Evolutionary conservation across 2,329 filamentous ascomycete genomes (phyloP), one percentile per base, ranked within the genome.

Genomic region (Rutstroemia sp.): DNA sequence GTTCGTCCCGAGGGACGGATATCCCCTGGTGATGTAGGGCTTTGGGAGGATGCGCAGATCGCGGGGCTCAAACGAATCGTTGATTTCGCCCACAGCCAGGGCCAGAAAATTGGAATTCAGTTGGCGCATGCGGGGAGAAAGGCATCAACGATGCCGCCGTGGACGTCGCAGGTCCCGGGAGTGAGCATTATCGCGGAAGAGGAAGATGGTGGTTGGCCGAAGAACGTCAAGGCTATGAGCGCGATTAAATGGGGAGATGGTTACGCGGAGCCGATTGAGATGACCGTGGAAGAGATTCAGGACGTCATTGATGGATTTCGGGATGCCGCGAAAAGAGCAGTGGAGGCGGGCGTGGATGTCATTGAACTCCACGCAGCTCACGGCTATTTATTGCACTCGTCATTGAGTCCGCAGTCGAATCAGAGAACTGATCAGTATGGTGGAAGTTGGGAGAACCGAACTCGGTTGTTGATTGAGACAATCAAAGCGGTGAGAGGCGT

Each of bases 21-120:
- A 74, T 87, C 88, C 0, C 89, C 90, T 1, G 78, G 92, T 69
- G 88, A 92, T 69, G 73, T 75, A 12, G 90, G 92, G 0, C 73
- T 96, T 5, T 96, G 91, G 92, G 78, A 87, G 60, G 92, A 96
- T 70, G 83, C 79, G 38, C 92, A 96, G 70, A 86, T 92, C 58
- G 84, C 79, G 2, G 58, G 58, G n/a, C 73, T 95, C 57, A 80
- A 78, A 67, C 79, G 81, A 58, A 79, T 92, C 47, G 81, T 84
- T 38, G 88, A 95, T 59, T 95, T 90, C 60, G 82, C 87, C 2
- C 90, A 95, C 74, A 83, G 80, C 23, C 91, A 95, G 71, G 80
- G 78, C 67, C 84, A 90, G 66, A 83, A 87, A 61, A 83, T 89
- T 53, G 89, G 81, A 51, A 85, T 95, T 59, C 91, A 96, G 74